phyloP scores from a whole-genome alignment of 2,329 filamentous ascomycete genomes.

The Tricladium varicosporioides region DNA sequence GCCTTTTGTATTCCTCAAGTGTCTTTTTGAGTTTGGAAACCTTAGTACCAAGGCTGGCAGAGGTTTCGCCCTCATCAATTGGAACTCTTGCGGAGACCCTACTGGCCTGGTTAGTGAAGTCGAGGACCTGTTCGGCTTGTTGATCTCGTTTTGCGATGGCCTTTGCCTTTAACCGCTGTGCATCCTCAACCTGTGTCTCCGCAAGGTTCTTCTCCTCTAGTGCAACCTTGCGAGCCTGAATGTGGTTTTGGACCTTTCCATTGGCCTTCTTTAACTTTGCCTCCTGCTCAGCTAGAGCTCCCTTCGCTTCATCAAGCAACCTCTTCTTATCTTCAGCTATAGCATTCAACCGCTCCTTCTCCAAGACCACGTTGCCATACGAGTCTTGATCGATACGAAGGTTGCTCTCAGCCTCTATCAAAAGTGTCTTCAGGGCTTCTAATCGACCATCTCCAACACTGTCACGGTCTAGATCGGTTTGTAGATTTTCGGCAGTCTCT shows the following conservation, averaged over 20 bases:
- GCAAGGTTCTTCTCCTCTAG: slow-evolving; percentile 63
- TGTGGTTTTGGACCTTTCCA: slow-evolving; percentile 48
- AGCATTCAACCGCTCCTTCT: slow-evolving; percentile 48
- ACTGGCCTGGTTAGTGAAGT: slow-evolving; percentile 55
- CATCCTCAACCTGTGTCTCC: slow-evolving; percentile 48
- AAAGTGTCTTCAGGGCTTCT: slow-evolving; percentile 53
- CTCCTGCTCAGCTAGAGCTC: slow-evolving; percentile 34
- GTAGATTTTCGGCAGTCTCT: slow-evolving; percentile 50
- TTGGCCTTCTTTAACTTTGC: slow-evolving; percentile 54
- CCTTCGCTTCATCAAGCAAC: slow-evolving; percentile 40
- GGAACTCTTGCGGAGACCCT: slow-evolving; percentile 55
- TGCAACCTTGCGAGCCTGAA: slow-evolving; percentile 50
- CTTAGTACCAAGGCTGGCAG: slow-evolving; percentile 52
- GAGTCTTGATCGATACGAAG: slow-evolving; percentile 51
- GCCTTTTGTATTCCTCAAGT: slow-evolving; percentile 54
- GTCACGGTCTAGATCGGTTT: slow-evolving; percentile 62
- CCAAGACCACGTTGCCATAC: slow-evolving; percentile 50
- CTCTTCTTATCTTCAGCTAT: slow-evolving; percentile 36
- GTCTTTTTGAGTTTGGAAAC: slow-evolving; percentile 55
- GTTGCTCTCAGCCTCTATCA: slow-evolving; percentile 50
- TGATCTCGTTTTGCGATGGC: slow-evolving; percentile 48
- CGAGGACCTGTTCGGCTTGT: slow-evolving; percentile 47
- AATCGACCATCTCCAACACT: slow-evolving; percentile 68
- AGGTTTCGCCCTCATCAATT: slow-evolving; percentile 64
- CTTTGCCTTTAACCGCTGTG: slow-evolving; percentile 43